These are phyloP conservation scores for Protomyces pachydermus DNA, from an alignment of 1,139 yeast species.

Conservation along the genomic window DNA sequence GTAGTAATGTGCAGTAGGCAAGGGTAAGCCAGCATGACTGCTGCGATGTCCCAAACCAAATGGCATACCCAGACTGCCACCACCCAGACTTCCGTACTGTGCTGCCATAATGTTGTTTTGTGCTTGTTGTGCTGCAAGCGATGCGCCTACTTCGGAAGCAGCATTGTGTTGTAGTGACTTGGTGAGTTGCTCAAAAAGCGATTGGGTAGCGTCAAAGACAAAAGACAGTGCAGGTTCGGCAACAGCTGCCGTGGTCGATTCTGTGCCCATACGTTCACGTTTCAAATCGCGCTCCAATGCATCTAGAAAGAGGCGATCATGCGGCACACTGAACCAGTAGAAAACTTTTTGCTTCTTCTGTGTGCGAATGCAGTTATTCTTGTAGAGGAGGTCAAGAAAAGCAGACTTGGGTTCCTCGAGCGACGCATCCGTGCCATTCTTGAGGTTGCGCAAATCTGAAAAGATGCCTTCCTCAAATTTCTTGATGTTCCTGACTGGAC, in stretches of 20 bases:
- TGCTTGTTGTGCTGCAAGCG: constrained; percentile 23
- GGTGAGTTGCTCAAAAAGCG: constrained; percentile 42
- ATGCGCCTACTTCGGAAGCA: constrained; percentile 29
- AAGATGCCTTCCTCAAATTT: constrained; percentile 96
- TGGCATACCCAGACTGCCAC: not conserved
- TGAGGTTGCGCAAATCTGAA: constrained; percentile 79
- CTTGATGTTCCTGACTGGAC: constrained; percentile 75
- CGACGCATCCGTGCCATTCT: constrained; percentile 82
- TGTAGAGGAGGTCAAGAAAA: constrained; percentile 76
- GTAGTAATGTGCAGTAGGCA: not conserved
- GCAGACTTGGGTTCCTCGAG: constrained; percentile 84
- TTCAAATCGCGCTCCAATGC: constrained; percentile 90
- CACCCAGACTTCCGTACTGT: not conserved
- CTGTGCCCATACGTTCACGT: constrained; percentile 50
- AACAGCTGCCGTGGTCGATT: constrained; percentile 42
- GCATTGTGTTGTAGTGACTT: constrained; percentile 33
- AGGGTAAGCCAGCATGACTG: not conserved
- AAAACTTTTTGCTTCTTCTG: constrained; percentile 96
- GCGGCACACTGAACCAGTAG: constrained; percentile 94
- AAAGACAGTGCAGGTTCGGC: constrained; percentile 45
- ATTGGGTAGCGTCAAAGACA: constrained; percentile 40
- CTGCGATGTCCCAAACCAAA: not conserved
- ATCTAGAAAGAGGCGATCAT: constrained; percentile 86
- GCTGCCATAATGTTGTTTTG: constrained; percentile 13
- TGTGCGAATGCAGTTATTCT: constrained; percentile 82